phyloP scores from a whole-genome alignment of 2,329 filamentous ascomycete genomes.

The Fragosphaeria purpurea region DNA sequence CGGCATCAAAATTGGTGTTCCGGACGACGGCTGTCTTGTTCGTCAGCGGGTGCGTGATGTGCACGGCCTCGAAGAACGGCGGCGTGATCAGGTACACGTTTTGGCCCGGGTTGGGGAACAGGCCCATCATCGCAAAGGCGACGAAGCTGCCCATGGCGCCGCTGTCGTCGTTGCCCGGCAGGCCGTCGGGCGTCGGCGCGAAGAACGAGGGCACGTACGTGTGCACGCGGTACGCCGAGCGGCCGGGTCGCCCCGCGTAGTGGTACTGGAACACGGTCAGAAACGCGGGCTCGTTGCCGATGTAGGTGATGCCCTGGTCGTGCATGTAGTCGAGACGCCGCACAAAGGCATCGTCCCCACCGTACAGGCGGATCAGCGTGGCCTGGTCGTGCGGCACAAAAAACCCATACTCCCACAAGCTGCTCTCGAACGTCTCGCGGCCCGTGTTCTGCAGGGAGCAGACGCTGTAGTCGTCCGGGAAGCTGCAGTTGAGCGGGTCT shows the following conservation, averaged over 20 bases:
- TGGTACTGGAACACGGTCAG: constrained; percentile 59
- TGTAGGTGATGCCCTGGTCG: constrained; percentile 52
- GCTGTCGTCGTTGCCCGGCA: constrained; percentile 62
- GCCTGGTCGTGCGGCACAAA: constrained; percentile 46
- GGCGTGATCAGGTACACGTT: constrained; percentile 62
- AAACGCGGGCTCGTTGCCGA: constrained; percentile 54
- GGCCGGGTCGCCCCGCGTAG: constrained; percentile 53
- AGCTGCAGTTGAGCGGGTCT: constrained; percentile 54
- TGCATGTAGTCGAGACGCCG: constrained; percentile 55
- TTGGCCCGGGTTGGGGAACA: constrained; percentile 60
- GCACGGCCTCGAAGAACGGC: constrained; percentile 54
- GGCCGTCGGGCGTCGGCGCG: constrained; percentile 44
- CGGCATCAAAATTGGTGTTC: constrained; percentile 51
- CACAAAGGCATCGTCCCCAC: constrained; percentile 47
- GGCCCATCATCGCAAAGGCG: constrained; percentile 57
- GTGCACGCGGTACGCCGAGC: constrained; percentile 45
- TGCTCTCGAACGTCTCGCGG: constrained; percentile 62
- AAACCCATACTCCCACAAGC: constrained; percentile 64
- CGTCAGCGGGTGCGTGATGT: constrained; percentile 46
- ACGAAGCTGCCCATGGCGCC: constrained; percentile 62
- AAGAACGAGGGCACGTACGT: constrained; percentile 58
- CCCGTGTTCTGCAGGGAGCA: constrained; percentile 53
- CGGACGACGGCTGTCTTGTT: constrained; percentile 50
- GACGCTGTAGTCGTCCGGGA: constrained; percentile 37
- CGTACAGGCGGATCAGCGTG: constrained; percentile 47